Evolutionary conservation across 495 filamentous ascomycete genomes (phyloP).

Genomic region (Penicillium steckii): DNA sequence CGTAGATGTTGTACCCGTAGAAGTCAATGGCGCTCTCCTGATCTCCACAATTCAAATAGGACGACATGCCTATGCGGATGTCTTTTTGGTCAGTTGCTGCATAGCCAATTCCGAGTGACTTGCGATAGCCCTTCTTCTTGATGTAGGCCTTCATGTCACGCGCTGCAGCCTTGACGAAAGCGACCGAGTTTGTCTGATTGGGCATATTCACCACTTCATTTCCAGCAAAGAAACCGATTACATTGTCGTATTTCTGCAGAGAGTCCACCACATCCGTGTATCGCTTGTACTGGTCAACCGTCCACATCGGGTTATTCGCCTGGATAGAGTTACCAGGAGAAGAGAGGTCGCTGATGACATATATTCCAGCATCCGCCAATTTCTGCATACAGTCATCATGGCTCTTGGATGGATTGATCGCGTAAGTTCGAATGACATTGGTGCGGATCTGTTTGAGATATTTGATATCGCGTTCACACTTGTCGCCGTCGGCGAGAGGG

Average conservation of each 20-base stretch:
- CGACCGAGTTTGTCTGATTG: conserved; percentile 73
- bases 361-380: conserved; percentile 82
- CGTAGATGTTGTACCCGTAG: conserved; percentile 98
- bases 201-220: conserved; percentile 86
- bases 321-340: conserved; percentile 82
- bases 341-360: conserved; percentile 84
- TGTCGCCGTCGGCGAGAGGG: conserved; percentile 65
- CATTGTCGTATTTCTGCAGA: conserved; percentile 73
- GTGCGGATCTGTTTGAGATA: conserved; percentile 69
- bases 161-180: conserved; percentile 92
- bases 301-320: conserved; percentile 74
- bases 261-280: conserved; percentile 81
- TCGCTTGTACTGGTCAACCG: conserved; percentile 65
- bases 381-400: conserved; percentile 80
- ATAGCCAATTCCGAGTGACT: conserved; percentile 80
- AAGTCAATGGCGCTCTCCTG: conserved; percentile 72
- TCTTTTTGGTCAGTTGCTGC: conserved; percentile 83
- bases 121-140: conserved; percentile 66
- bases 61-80: conserved; percentile 72
- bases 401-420: conserved; percentile 73
- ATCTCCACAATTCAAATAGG: conserved; percentile 88
- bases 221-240: conserved; percentile 91
- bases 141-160: conserved; percentile 89
- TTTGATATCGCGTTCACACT: conserved; percentile 78
- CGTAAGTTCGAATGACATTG: conserved; percentile 91